Evolutionary conservation across 2,329 filamentous ascomycete genomes (phyloP).

Genomic region (Blastomyces percursus): DNA sequence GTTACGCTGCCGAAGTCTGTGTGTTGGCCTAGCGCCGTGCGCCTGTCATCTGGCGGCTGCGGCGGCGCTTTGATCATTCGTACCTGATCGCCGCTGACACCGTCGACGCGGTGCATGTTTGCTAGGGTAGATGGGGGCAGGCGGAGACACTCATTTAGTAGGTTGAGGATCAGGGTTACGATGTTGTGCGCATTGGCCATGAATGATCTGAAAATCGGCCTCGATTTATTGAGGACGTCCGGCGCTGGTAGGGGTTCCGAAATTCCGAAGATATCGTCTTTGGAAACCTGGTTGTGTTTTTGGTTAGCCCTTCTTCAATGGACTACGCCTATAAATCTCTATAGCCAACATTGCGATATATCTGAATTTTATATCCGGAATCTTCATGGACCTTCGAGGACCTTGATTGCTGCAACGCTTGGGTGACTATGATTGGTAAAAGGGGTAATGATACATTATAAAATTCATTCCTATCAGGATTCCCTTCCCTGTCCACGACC

Average conservation of each 20-base stretch:
- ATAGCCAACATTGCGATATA: not conserved
- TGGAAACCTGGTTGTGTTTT: constrained; percentile 32
- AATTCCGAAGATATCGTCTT: constrained; percentile 41
- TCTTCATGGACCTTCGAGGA: not conserved
- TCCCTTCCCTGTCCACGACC: constrained; percentile 40
- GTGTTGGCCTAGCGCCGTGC: constrained; percentile 41
- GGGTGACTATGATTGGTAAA: not conserved
- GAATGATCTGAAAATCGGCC: constrained; percentile 33
- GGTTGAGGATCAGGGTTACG: constrained; percentile 34
- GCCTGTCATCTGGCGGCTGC: constrained; percentile 33
- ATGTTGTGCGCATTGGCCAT: constrained; percentile 37
- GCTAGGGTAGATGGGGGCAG: constrained; percentile 34
- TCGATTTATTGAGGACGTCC: constrained; percentile 28
- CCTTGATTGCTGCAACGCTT: not conserved
- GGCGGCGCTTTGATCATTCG: constrained; percentile 43
- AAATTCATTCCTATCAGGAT: constrained; percentile 43
- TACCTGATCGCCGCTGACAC: constrained; percentile 42
- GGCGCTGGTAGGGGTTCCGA: constrained; percentile 34
- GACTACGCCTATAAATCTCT: not conserved
- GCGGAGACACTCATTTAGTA: constrained; percentile 36
- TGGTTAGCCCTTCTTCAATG: not conserved
- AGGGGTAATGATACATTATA: constrained; percentile 36
- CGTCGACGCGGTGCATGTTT: constrained; percentile 36
- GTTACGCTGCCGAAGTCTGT: constrained; percentile 49
- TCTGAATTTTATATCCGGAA: not conserved